Percentiles rank a stretch among this genome's conserved stretches.
Evolutionary conservation across 441 rosid species (phyloP).

Genomic region (Macaranga tanarius): DNA sequence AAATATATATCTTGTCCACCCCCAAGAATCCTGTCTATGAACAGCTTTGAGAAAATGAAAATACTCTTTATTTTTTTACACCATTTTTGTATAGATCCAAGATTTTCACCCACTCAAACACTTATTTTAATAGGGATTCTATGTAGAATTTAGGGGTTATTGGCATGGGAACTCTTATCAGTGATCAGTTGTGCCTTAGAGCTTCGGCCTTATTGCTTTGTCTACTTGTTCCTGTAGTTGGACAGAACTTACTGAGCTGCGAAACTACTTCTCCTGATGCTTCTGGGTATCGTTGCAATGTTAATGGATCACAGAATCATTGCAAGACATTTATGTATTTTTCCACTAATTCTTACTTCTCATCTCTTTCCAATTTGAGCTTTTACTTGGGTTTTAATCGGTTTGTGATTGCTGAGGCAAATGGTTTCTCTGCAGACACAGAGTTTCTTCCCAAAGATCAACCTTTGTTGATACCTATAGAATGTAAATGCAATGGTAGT

Average conservation of each 20-base stretch:
- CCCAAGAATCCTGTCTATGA: constrained; percentile 55
- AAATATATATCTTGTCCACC: constrained; percentile 29
- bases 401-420: constrained; percentile 42
- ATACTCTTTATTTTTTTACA: constrained; percentile 13
- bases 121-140: constrained; percentile 27
- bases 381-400: constrained; percentile 51
- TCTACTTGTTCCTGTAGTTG: constrained; percentile 35
- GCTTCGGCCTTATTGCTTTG: constrained; percentile 38
- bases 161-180: constrained; percentile 42
- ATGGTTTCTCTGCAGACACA: constrained; percentile 50
- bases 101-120: constrained; percentile 43
- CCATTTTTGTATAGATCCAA: constrained; percentile 46
- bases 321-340: constrained; percentile 62
- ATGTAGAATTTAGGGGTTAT: constrained; percentile 25
- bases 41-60: constrained; percentile 17
- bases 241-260: constrained; percentile 51
- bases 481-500: constrained; percentile 58
- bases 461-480: constrained; percentile 57
- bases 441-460: constrained; percentile 46
- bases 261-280: constrained; percentile 45
- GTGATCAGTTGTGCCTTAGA: constrained; percentile 32
- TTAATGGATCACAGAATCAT: constrained; percentile 32
- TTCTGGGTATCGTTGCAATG: constrained; percentile 48
- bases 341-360: constrained; percentile 47
- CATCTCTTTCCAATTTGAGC: constrained; percentile 58